Base-by-base conservation (phyloP, 768 basidiomycete genomes). In the Psilocybe tampanensis region DNA sequence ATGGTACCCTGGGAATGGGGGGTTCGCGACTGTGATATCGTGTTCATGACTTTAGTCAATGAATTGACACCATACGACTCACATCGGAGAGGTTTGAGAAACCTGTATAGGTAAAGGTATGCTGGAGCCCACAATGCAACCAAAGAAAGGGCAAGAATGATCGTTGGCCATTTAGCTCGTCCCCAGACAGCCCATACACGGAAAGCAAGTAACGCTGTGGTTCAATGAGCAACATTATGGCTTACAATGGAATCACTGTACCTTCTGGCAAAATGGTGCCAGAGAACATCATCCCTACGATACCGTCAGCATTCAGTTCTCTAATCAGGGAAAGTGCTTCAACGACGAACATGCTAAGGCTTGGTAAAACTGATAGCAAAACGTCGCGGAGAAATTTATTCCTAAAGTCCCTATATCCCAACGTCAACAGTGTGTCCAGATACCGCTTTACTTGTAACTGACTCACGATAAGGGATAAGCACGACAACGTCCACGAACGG, bases 111-210 rank as follows among this genome's bases (percentile, higher is more conserved):
- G 34, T 54, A 47, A 13, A 22, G 42, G 47, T 33, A 42, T 32
- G 51, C 21, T 8, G 47, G 39, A 12, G 17, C 36, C 54, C 55
- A 60, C 7, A 52, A 26, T 11, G 49, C 12, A n/a, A 56, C 6
- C 22, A 41, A 49, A 41, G 21, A 4, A 18, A 54, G 24, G 21
- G 18, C 19, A 15, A 61, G 53, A 43, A 47, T 21, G 12, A 55
- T 33, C 4, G 47, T 45, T 8, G 57, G 34, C 22, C 53, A 44
- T 15, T 8, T 43, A 8, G 44, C 50, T 21, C 56, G 52, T 23
- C 55, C 51, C 60, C 60, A 61, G 4, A 61, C 56, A 2, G 56
- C 60, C 60, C 60, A 61, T 29, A 53, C 56, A 18, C 60, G 56
- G 21, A 58, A 17, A 2, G 52, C 54, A 13, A 61, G 52, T 47